Evolutionary conservation across 305 asterid genomes (phyloP).

Genomic region (Salvia sclarea): DNA sequence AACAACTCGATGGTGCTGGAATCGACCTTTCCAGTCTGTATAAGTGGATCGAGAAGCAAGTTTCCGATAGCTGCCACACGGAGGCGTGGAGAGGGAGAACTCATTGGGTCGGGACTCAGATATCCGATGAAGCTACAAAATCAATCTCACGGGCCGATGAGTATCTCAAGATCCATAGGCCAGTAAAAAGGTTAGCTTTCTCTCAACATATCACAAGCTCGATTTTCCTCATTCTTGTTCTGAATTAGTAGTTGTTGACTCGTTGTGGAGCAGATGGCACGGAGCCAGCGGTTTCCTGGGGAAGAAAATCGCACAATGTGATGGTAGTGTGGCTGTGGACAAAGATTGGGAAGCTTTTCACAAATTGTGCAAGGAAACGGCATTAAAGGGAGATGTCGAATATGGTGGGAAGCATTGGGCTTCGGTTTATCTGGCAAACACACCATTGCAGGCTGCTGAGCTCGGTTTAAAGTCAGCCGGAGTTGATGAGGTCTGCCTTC

Average conservation of each 20-base stretch:
- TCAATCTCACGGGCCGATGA: constrained; percentile 52
- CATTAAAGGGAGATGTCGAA: constrained; percentile 38
- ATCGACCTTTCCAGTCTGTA: constrained; percentile 63
- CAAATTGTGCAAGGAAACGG: constrained; percentile 49
- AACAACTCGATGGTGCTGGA: constrained; percentile 80
- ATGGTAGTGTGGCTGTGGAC: constrained; percentile 30
- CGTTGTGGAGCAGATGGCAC: constrained; percentile 1
- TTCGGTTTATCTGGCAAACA: constrained; percentile 69
- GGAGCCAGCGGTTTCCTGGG: constrained; percentile 71
- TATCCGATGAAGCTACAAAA: constrained; percentile 44
- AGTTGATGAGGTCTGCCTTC: constrained; percentile 54
- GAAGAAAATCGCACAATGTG: constrained; percentile 44
- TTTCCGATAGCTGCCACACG: constrained; percentile 57
- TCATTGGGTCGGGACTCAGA: constrained; percentile 65
- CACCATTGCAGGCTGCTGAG: constrained; percentile 80
- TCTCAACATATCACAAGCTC: background rate
- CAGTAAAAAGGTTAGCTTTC: constrained; percentile 46
- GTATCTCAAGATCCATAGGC: constrained; percentile 63
- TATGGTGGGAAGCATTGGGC: constrained; percentile 69
- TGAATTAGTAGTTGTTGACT: background rate
- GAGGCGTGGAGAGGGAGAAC: constrained; percentile 69
- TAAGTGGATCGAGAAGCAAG: constrained; percentile 70
- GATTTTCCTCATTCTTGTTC: background rate
- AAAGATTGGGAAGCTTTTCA: constrained; percentile 55
- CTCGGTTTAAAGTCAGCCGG: constrained; percentile 66